Conservation (phyloP, 2,329 filamentous ascomycete genomes). For the Leptoxyphium fumago region DNA sequence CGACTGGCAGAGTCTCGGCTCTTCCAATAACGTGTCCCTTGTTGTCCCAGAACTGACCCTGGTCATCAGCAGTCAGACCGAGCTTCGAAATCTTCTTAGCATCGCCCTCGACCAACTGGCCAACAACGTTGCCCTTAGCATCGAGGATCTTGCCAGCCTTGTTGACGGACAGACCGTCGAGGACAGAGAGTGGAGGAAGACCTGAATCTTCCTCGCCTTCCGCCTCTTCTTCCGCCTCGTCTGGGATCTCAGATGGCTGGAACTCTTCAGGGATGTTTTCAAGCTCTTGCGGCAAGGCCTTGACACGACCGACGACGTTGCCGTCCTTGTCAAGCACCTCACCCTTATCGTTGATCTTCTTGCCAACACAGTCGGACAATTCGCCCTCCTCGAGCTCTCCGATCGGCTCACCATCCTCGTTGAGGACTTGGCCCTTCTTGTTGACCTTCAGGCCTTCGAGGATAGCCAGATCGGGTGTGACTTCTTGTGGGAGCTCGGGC, state of each 20-base stretch:
- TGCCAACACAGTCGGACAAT: constrained; percentile 46
- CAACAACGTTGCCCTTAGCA: constrained; percentile 30
- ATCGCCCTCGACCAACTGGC: constrained; percentile 36
- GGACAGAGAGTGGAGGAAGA: constrained; percentile 33
- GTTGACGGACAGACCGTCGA: constrained; percentile 36
- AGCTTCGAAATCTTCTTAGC: constrained; percentile 39
- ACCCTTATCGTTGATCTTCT: constrained; percentile 49
- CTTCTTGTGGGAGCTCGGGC: constrained; percentile 14
- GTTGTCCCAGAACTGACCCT: constrained; percentile 40
- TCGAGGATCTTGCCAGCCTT: constrained; percentile 37
- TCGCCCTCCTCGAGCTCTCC: constrained; percentile 43
- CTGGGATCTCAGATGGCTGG: constrained; percentile 14
- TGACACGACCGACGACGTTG: constrained; percentile 47
- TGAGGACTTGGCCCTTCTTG: constrained; percentile 40
- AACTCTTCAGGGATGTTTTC: constrained; percentile 11
- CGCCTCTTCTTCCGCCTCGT: constrained; percentile 16
- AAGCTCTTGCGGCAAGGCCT: constrained; percentile 32
- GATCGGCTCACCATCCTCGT: constrained; percentile 39
- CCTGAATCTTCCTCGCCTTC: constrained; percentile 17
- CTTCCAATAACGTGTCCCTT: constrained; percentile 38
- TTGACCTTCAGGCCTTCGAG: constrained; percentile 42
- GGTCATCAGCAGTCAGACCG: constrained; percentile 28
- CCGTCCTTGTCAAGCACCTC: constrained; percentile 51
- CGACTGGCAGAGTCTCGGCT: constrained; percentile 31
- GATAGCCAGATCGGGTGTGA: constrained; percentile 31